Evolutionary conservation across 768 basidiomycete genomes (phyloP).

Genomic region (Lactifluus pinguis): DNA sequence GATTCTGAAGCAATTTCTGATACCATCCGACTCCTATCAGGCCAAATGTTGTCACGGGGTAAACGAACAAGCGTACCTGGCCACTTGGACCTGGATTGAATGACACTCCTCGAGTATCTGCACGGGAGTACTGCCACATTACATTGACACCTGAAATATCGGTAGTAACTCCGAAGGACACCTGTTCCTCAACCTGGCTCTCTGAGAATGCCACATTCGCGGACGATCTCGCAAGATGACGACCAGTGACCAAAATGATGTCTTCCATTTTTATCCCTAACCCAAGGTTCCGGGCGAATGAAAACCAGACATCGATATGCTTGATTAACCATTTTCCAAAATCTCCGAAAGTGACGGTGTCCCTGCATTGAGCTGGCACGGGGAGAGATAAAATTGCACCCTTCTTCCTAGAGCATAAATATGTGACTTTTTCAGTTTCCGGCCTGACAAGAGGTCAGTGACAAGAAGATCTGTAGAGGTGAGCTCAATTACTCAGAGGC

Average conservation of each 20-base stretch:
- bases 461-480: not conserved
- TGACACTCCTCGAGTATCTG: not conserved
- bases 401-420: too few relatives aligned
- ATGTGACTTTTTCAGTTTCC: not conserved
- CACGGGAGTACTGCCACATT: not conserved
- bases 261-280: constrained; percentile 1
- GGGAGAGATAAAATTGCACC: too few relatives aligned
- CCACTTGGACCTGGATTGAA: too few relatives aligned
- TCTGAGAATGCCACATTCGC: not conserved
- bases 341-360: not conserved
- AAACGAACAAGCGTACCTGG: not conserved
- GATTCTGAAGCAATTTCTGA: too few relatives aligned
- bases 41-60: not conserved
- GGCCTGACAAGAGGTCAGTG: not conserved
- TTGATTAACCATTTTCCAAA: too few relatives aligned
- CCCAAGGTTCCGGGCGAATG: not conserved
- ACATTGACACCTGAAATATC: not conserved
- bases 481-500: too few relatives aligned
- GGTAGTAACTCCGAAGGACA: too few relatives aligned
- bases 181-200: not conserved
- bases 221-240: too few relatives aligned
- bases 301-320: not conserved
- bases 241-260: too few relatives aligned
- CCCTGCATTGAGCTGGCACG: not conserved
- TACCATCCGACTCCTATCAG: too few relatives aligned